These are phyloP conservation scores for Paramecium pentaurelia DNA, from an alignment of 73 alveolate species.

Conservation along the genomic window DNA sequence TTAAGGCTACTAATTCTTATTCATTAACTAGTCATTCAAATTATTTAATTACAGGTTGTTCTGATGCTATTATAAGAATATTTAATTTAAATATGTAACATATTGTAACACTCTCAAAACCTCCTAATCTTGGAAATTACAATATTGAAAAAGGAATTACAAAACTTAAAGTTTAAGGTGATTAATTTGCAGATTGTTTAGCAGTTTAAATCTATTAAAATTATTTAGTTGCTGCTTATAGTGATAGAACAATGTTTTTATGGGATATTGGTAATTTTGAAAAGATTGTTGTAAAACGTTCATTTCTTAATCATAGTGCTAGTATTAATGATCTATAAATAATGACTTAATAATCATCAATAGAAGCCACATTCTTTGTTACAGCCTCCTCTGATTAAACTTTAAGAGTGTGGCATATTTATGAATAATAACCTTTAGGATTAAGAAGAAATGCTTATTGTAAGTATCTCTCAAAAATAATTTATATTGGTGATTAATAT, in stretches of 20 bases:
- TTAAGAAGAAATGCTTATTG: constrained; percentile 77
- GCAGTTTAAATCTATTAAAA: constrained; percentile 71
- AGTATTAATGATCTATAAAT: constrained; percentile 76
- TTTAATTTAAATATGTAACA: constrained; percentile 85
- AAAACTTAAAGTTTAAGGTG: constrained; percentile 58
- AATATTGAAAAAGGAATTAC: constrained; percentile 78
- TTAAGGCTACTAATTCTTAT: constrained; percentile 83
- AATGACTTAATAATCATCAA: constrained; percentile 47
- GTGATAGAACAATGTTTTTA: constrained; percentile 92
- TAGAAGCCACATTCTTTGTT: constrained; percentile 74
- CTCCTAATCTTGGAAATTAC: constrained; percentile 94
- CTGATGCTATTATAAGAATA: constrained; percentile 90
- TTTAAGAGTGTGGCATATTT: constrained; percentile 77
- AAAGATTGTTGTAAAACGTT: constrained; percentile 72
- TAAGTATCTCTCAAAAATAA: constrained; percentile 72
- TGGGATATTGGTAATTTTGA: constrained; percentile 88
- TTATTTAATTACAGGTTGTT: constrained; percentile 87
- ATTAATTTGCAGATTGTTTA: constrained; percentile 85
- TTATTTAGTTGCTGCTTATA: constrained; percentile 77
- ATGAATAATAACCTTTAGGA: constrained; percentile 45
- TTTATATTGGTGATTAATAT: constrained; percentile 63
- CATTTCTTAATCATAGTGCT: constrained; percentile 85
- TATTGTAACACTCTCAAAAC: constrained; percentile 85
- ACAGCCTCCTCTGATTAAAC: constrained; percentile 84
- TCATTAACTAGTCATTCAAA: constrained; percentile 70